phyloP scores from a whole-genome alignment of 345 rosid genomes.

The Rhodomyrtus tomentosa region DNA sequence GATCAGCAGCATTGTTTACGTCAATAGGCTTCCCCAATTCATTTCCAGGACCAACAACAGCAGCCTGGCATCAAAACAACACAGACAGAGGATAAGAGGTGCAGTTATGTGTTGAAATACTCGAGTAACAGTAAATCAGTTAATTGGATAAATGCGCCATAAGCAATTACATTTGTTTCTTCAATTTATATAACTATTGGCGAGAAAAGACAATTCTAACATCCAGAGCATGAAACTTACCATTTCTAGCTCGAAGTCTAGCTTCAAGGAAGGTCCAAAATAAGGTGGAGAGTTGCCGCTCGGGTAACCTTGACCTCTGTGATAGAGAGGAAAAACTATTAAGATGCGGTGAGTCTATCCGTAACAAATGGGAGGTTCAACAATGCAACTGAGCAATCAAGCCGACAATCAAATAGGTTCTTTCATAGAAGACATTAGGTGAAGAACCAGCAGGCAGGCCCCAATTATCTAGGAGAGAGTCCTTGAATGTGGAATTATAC shows the following conservation, averaged over 20 bases:
- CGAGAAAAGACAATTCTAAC: not conserved
- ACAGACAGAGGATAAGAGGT: not conserved
- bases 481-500: not conserved
- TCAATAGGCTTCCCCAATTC: conserved; percentile 76
- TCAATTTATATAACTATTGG: not conserved
- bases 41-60: conserved; percentile 94
- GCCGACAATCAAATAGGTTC: not conserved
- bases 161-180: not conserved
- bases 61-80: conserved; percentile 36
- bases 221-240: conserved; percentile 20
- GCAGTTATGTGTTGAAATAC: not conserved
- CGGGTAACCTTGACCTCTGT: conserved; percentile 86
- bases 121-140: not conserved
- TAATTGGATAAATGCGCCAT: not conserved
- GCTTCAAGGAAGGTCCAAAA: conserved; percentile 85
- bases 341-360: not conserved
- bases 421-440: not conserved
- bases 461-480: not conserved
- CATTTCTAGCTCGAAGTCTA: conserved; percentile 99
- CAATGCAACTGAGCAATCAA: not conserved
- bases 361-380: not conserved
- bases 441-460: not conserved
- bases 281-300: conserved; percentile 55
- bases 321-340: not conserved
- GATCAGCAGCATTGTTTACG: conserved; percentile 75